A percentile compares a stretch with the other conserved stretches of the same genome.
phyloP scores from a whole-genome alignment of 345 rosid species.

The Gynandropsis gynandra region DNA sequence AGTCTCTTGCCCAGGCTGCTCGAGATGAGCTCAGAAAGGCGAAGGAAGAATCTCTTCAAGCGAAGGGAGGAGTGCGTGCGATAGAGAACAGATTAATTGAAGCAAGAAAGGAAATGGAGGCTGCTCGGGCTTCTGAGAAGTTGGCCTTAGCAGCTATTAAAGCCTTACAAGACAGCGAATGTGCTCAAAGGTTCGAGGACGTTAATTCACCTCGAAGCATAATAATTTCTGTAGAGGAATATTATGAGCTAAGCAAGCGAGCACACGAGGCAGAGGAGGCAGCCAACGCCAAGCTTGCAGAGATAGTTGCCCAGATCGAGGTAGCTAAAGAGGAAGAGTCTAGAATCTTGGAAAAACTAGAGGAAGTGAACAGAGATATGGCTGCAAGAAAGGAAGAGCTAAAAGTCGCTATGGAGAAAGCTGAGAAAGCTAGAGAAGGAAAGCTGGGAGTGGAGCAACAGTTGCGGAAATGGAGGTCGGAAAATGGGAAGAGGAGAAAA shows the following conservation, averaged over 20 bases:
- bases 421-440: conserved; percentile 77
- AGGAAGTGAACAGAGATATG: conserved; percentile 62
- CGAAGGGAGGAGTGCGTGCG: conserved; percentile 53
- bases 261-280: conserved; percentile 80
- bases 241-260: conserved; percentile 69
- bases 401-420: conserved; percentile 59
- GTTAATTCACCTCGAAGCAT: conserved; percentile 34
- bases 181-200: conserved; percentile 28
- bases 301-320: conserved; percentile 66
- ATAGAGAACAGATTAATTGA: conserved; percentile 52
- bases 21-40: conserved; percentile 69
- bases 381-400: conserved; percentile 49
- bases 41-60: conserved; percentile 65
- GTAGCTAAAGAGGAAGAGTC: conserved; percentile 70
- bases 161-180: conserved; percentile 78
- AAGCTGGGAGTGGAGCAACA: conserved; percentile 85
- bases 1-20: conserved; percentile 44
- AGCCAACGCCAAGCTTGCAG: conserved; percentile 60
- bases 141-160: conserved; percentile 80
- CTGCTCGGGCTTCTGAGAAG: conserved; percentile 79
- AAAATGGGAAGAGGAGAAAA: conserved; percentile 63
- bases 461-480: conserved; percentile 85
- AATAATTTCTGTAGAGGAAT: conserved; percentile 72
- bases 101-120: conserved; percentile 77
- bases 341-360: conserved; percentile 47